Evolutionary conservation across 2,329 filamentous ascomycete species (phyloP).

Genomic region (Sporothrix brasiliensis): DNA sequence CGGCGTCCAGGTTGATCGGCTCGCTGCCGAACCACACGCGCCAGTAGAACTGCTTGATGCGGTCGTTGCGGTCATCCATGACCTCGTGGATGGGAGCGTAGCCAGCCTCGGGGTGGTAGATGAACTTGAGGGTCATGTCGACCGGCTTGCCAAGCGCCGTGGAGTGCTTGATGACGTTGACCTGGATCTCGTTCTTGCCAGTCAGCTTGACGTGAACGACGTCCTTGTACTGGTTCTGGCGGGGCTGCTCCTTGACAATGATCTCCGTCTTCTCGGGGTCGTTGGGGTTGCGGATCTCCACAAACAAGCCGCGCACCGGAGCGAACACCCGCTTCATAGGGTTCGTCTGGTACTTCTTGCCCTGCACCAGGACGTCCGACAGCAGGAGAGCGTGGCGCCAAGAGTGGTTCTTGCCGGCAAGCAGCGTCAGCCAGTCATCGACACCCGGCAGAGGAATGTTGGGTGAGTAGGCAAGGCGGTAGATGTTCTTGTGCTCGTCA

Average conservation of each 20-base stretch:
- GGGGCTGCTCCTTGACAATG: constrained; percentile 81
- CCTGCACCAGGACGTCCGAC: constrained; percentile 90
- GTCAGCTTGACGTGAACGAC: constrained; percentile 82
- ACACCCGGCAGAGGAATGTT: constrained; percentile 73
- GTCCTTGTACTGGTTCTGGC: constrained; percentile 82
- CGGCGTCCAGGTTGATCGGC: constrained; percentile 76
- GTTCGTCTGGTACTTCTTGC: constrained; percentile 96
- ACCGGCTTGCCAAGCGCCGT: constrained; percentile 81
- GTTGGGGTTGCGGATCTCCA: constrained; percentile 83
- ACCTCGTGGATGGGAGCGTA: constrained; percentile 98
- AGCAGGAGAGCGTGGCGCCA: constrained; percentile 96
- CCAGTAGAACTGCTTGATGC: constrained; percentile 99
- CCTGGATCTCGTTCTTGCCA: constrained; percentile 75
- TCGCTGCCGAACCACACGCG: constrained; percentile 94
- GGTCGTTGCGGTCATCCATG: constrained; percentile 93
- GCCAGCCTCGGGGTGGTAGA: constrained; percentile 90
- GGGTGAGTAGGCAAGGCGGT: constrained; percentile 77
- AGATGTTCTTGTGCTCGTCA: constrained; percentile 77
- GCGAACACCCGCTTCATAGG: constrained; percentile 90
- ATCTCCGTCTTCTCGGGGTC: constrained; percentile 83
- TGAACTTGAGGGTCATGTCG: constrained; percentile 84
- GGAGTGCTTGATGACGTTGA: constrained; percentile 91
- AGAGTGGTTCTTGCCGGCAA: constrained; percentile 82
- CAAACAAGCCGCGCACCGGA: constrained; percentile 80
- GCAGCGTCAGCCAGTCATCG: constrained; percentile 83